Evolutionary conservation across 2,329 filamentous ascomycete genomes (phyloP), one percentile per base, ranked within the genome.

Genomic region (Fusarium siculi): DNA sequence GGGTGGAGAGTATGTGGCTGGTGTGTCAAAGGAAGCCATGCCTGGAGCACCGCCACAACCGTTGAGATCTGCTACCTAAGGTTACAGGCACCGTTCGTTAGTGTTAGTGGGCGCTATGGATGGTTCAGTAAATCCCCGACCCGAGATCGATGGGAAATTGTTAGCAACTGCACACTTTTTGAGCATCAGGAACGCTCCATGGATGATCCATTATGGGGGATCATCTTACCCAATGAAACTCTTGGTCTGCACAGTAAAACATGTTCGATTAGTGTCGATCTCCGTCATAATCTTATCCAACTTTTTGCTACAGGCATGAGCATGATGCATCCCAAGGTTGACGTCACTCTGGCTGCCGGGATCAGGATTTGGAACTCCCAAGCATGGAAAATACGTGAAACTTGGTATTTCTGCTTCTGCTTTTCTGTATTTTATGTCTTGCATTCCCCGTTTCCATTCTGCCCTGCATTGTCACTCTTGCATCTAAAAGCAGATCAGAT

Each of bases 291-390:
- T 57, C 43, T 52, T 53, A 64, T 66, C 66, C 63, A 75, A 74
- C 66, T 68, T 72, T 68, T 66, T 68, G 65, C 69, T 70, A 57
- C 56, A 37, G 15, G 23, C 36, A 40, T 54, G 50, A 54, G 37
- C 59, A 55, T 46, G 36, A 55, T 49, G 39, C 60, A 44, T 36
- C 70, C 64, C 64, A 68, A 58, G 63, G 53, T 76, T 77, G 76
- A 77, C 76, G 76, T 77, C 76, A 77, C 76, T 62, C 53, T 42
- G 62, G 70, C n/a, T 67, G 56, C 73, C 55, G 28, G 59, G 39
- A 72, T 77, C 76, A 77, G 76, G 76, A 78, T 78, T 78, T 78
- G 53, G 44, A 68, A 36, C 63, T 53, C 42, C 50, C 64, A 73
- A 75, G 63, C 74, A 77, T 77, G 71, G 68, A 68, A 76, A 76